phyloP scores from a whole-genome alignment of 1,284 basidiomycete species.

The Caloboletus inedulis region DNA sequence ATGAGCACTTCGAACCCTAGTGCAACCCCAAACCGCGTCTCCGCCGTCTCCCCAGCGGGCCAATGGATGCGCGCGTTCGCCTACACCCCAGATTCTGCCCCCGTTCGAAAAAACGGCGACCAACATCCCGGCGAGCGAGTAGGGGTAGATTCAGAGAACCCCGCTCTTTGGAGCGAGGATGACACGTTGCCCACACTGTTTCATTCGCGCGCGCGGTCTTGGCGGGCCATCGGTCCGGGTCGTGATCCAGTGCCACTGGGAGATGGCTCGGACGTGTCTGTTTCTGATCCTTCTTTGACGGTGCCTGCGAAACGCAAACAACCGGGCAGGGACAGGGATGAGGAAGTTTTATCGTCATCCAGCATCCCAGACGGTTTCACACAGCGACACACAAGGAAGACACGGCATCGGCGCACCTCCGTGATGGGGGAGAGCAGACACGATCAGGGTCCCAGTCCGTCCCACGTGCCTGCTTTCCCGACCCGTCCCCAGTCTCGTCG shows the following conservation, averaged over 20 bases:
- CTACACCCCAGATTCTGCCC: constrained; percentile 8
- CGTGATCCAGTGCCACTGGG: not conserved
- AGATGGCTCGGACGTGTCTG: not conserved
- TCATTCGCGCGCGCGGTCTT: not conserved
- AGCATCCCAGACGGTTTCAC: not conserved
- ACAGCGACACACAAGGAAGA: not conserved
- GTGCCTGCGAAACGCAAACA: constrained; percentile 4
- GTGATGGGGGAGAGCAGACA: too few species aligned
- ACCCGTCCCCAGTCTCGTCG: not conserved
- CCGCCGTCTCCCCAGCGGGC: not conserved
- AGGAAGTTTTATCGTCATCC: not conserved
- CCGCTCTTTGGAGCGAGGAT: not conserved
- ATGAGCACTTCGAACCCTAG: too few species aligned
- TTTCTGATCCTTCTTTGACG: not conserved
- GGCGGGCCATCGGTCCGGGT: too few species aligned
- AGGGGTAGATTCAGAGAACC: not conserved
- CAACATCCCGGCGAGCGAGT: not conserved
- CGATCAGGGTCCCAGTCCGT: not conserved
- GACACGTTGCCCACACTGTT: constrained; percentile 6
- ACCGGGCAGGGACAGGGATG: not conserved
- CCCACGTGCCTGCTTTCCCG: not conserved
- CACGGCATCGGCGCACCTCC: not conserved
- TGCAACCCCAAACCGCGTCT: not conserved
- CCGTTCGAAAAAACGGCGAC: not conserved
- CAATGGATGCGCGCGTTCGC: constrained; percentile 11